Percentiles rank a stretch among this genome's conserved stretches.
These are phyloP conservation scores for Rhizopus delemar DNA, from an alignment of 371 early-diverging fungal species.

Conservation along the genomic window DNA sequence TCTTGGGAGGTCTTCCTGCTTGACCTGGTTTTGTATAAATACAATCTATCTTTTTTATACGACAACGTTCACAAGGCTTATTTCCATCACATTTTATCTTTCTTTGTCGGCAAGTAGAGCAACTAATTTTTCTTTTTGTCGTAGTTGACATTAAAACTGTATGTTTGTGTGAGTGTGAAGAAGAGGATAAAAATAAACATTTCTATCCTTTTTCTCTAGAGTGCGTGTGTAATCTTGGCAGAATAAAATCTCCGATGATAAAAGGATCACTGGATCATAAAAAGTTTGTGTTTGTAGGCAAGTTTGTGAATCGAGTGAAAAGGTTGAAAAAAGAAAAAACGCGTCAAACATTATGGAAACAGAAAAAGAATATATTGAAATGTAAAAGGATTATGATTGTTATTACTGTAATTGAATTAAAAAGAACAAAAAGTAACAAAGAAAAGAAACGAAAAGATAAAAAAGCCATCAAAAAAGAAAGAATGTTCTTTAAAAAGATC, in stretches of 20 bases:
- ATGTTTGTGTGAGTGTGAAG: not conserved
- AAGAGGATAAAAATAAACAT: not conserved
- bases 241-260: not conserved
- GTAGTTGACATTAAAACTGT: slow-evolving; percentile 1
- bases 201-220: not conserved
- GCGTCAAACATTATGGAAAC: not conserved
- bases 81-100: slow-evolving; percentile 34
- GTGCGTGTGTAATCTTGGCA: not conserved
- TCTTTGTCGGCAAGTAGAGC: slow-evolving; percentile 26
- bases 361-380: not conserved
- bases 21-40: slow-evolving; percentile 25
- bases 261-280: slow-evolving; percentile 1
- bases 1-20: slow-evolving; percentile 39
- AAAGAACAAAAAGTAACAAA: too few species aligned
- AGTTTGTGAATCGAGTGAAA: slow-evolving; percentile 16
- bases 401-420: too few species aligned
- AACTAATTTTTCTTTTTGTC: slow-evolving; percentile 29
- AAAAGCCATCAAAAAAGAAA: too few species aligned
- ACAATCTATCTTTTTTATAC: slow-evolving; percentile 18
- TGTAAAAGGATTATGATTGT: not conserved
- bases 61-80: slow-evolving; percentile 29
- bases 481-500: too few species aligned
- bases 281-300: slow-evolving; percentile 8
- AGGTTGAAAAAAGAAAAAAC: slow-evolving; percentile 10
- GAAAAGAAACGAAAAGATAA: too few species aligned